These are phyloP conservation scores for Aspergillus viridinutans DNA, from an alignment of 2,329 filamentous ascomycete genomes.

Conservation along the genomic window DNA sequence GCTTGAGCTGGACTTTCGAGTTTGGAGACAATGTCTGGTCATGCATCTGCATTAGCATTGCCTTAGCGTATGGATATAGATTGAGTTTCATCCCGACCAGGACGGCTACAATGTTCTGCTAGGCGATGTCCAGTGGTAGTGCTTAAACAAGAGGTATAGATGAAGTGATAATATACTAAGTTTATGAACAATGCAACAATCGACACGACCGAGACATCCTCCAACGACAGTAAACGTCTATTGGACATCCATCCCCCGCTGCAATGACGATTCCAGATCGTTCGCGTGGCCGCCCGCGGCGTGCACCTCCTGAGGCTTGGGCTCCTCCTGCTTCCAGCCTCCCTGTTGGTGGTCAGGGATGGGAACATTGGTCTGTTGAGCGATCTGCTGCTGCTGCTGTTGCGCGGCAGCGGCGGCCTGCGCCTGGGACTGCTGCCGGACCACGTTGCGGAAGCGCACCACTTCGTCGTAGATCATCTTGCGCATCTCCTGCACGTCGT, in stretches of 20 bases:
- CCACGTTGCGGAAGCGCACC: constrained; percentile 68
- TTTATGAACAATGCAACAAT: neutral
- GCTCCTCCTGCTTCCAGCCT: constrained; percentile 55
- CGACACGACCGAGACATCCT: neutral
- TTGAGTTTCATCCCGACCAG: no score
- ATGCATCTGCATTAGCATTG: neutral
- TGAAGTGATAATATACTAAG: constrained; percentile 9
- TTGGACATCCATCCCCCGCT: constrained; percentile 54
- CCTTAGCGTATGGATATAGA: no score
- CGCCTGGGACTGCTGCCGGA: constrained; percentile 48
- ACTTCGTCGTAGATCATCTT: constrained; percentile 98
- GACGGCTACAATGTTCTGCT: no score
- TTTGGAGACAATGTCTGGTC: constrained; percentile 2
- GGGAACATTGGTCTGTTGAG: constrained; percentile 50
- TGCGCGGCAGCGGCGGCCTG: constrained; percentile 33
- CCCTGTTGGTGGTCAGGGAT: constrained; percentile 60
- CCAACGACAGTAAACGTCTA: neutral
- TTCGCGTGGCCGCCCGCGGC: constrained; percentile 42
- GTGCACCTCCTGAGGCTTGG: constrained; percentile 55
- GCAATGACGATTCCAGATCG: constrained; percentile 49
- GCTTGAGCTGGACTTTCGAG: neutral
- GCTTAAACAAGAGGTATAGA: neutral
- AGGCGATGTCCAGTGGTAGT: no score
- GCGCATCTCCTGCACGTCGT: constrained; percentile 92
- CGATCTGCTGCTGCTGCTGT: constrained; percentile 34